Evolutionary conservation across 2,329 filamentous ascomycete species (phyloP), one percentile per base, ranked within the genome.

Genomic region (Curvularia sp.): DNA sequence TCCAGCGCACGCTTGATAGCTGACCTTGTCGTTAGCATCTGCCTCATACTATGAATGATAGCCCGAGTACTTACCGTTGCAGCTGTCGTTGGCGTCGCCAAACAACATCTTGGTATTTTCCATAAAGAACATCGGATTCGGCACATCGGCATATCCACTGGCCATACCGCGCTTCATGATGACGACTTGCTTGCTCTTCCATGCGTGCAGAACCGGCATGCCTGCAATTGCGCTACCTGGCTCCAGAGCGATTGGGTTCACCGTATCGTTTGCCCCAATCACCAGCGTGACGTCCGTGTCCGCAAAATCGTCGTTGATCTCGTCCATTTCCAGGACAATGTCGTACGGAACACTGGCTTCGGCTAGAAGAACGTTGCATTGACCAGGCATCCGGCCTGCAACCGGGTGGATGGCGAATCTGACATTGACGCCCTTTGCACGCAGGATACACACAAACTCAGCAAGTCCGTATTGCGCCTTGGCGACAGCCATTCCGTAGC

Each of bases 41-140:
- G 26, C 22, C 8, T 35, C 9, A 13, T 0, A 7, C 24, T 20
- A 8, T 10, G 7, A 18, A 7, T 18, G 26, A 22, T 4, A 20
- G 22, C 15, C 3, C 7, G n/a, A 65, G 69, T 67, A 66, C 71
- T 68, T 65, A 79, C 76, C 90, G 81, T 95, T 91, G 72, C 91
- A 94, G 58, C 89, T 90, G 59, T 86, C 85, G 80, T 92, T 94
- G 20, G 93, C 93, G 79, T 97, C 93, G 26, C 93, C 92, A 78
- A 97, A 96, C 58, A 97, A 77, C 93, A 96, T 97, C 80, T 89
- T 91, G 2, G 92, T 93, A 51, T 89, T 89, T 3, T 90, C 89
- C 90, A 93, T 94, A 78, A 89, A 95, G 78, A 96, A 95, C 91
- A 97, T 93, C 0, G 93, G 92, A 73, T 97, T 97, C 10, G 90